Evolutionary conservation across 441 rosid species (phyloP).

Genomic region (Brassica balearica): DNA sequence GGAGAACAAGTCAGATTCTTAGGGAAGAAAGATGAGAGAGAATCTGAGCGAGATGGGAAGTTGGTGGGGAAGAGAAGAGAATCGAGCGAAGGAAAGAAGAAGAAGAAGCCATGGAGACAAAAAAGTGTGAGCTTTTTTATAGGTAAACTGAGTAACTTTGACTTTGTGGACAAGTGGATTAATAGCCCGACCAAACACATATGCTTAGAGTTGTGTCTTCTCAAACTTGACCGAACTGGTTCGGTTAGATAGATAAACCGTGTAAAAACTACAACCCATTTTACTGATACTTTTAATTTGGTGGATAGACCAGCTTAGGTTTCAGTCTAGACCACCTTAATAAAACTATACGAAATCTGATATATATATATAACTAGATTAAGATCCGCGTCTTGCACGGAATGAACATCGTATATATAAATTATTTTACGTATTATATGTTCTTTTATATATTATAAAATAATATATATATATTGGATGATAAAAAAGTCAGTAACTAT

Average conservation of each 20-base stretch:
- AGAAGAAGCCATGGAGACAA: slow-evolving; percentile 36
- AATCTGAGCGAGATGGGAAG: slow-evolving; percentile 21
- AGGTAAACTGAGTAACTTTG: slow-evolving; percentile 31
- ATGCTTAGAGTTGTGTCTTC: neutral
- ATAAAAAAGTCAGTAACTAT: too few species aligned
- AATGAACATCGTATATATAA: too few species aligned
- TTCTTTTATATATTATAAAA: too few species aligned
- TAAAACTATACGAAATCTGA: too few species aligned
- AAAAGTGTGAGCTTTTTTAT: slow-evolving; percentile 22
- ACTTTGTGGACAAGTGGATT: slow-evolving; percentile 35
- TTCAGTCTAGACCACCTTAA: too few species aligned
- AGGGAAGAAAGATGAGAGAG: neutral
- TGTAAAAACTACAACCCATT: neutral
- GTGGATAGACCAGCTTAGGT: too few species aligned
- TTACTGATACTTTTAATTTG: too few species aligned
- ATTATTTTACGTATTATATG: too few species aligned
- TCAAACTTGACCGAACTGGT: slow-evolving; percentile 5
- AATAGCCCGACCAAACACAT: slow-evolving; percentile 24
- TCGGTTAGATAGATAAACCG: neutral
- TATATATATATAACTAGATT: too few species aligned
- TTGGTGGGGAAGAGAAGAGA: slow-evolving; percentile 34
- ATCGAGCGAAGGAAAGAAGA: slow-evolving; percentile 39
- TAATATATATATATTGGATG: too few species aligned
- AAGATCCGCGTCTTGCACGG: too few species aligned
- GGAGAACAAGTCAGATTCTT: slow-evolving; percentile 9